Evolutionary conservation across 805 yeast species (phyloP), one percentile per base, ranked within the genome.

Genomic region (Yarrowia bubula): DNA sequence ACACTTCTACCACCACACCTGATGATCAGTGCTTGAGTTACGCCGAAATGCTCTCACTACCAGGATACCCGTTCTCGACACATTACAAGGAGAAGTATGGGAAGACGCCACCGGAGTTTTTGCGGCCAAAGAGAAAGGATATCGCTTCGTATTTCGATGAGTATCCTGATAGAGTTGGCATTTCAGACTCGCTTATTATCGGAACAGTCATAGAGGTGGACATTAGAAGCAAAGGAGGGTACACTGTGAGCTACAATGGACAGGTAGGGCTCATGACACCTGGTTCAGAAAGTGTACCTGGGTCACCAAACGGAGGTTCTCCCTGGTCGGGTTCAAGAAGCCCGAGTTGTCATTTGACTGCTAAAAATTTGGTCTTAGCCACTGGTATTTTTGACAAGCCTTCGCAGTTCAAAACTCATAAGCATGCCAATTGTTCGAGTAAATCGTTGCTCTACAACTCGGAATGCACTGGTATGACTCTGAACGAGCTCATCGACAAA

Each of bases 11-110:
- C 1, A 73, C 71, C 46, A 62, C 65, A 13, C 61, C 67, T 2
- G 66, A 66, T 9, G 68, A 68, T 9, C 53, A 64, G 38, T 67
- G 67, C 4, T 67, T 74, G 38, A 70, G 74, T 46, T 75, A 75
- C 61, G 74, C 73, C 8, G 75, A 73, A 65, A 75, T 73, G 75
- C 69, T 75, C 37, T 70, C 75, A n/a, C 64, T 75, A 15, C 77
- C 77, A 3, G 75, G 73, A 9, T 73, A 61, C 48, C 51, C 74
- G 4, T 73, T 74, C 33, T 47, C 72, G 0, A 67, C 72, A 18
- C 72, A 58, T 46, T 69, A 57, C 57, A n/a, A 8, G 14, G 65
- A 55, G 17, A 62, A 35, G 39, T 68, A 67, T 31, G 38, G 32
- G 6, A 33, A 47, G 37, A 18, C 41, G 6, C 47, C 66, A 5